phyloP scores from a whole-genome alignment of 495 filamentous ascomycete genomes.

The Poronia punctata region DNA sequence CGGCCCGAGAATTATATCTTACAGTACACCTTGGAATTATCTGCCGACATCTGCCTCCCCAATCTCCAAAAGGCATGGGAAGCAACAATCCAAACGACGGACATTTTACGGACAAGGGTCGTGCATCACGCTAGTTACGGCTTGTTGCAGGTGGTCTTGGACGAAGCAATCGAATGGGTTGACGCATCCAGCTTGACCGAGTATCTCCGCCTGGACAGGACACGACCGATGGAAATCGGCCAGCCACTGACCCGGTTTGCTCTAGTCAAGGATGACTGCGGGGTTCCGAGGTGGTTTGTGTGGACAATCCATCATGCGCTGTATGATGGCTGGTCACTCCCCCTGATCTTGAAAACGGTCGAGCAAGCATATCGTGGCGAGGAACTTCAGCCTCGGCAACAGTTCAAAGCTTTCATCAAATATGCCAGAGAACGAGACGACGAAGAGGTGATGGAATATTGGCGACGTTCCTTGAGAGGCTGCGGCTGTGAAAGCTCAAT shows the following conservation, averaged over 20 bases:
- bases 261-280: conserved; percentile 26
- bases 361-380: too few species aligned
- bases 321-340: conserved; percentile 8
- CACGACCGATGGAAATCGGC: conserved; percentile 39
- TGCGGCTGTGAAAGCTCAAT: too few species aligned
- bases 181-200: conserved; percentile 16
- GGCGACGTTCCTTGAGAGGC: too few species aligned
- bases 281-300: conserved; percentile 29
- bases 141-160: background rate
- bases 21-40: conserved; percentile 33
- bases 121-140: background rate
- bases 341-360: too few species aligned
- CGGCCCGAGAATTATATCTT: conserved; percentile 28
- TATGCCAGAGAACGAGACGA: too few species aligned
- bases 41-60: conserved; percentile 24
- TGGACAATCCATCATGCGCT: conserved; percentile 32
- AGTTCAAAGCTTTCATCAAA: too few species aligned
- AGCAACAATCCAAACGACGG: too few species aligned
- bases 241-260: conserved; percentile 38
- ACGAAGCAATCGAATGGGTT: background rate
- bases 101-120: too few species aligned
- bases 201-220: conserved; percentile 23
- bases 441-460: too few species aligned
- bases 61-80: too few species aligned
- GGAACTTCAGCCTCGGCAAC: too few species aligned